Evolutionary conservation across 2,329 filamentous ascomycete genomes (phyloP).

Genomic region (Thermoascus crustaceus): DNA sequence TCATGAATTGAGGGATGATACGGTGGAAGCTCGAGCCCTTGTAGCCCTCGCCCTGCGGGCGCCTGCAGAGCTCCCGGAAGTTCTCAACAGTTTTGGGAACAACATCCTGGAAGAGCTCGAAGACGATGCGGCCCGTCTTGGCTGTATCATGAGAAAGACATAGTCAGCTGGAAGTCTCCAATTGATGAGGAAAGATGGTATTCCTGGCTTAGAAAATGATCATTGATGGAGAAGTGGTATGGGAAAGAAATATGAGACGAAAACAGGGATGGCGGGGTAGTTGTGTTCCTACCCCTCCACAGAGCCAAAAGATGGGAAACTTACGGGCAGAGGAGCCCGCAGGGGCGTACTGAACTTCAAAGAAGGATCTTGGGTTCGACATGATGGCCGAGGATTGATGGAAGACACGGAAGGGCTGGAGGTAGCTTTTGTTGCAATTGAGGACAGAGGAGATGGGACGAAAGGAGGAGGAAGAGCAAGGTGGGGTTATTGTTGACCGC

Average conservation of each 20-base stretch:
- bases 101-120: constrained; percentile 75
- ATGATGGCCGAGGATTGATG: constrained; percentile 64
- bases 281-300: background rate
- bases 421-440: constrained; percentile 24
- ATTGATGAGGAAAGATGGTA: constrained; percentile 8
- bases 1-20: constrained; percentile 89
- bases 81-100: constrained; percentile 84
- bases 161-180: constrained; percentile 15
- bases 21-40: constrained; percentile 80
- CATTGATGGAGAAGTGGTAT: constrained; percentile 1
- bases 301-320: constrained; percentile 14
- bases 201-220: constrained; percentile 5
- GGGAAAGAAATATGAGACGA: background rate
- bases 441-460: constrained; percentile 29
- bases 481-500: constrained; percentile 37
- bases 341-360: constrained; percentile 59
- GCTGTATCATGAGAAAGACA: constrained; percentile 39
- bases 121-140: constrained; percentile 73
- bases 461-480: constrained; percentile 29
- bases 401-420: constrained; percentile 41
- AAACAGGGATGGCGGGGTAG: constrained; percentile 7
- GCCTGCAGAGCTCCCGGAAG: constrained; percentile 77
- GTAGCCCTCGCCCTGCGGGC: constrained; percentile 76
- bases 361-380: constrained; percentile 61
- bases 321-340: constrained; percentile 21